A percentile compares a stretch with the other conserved stretches of the same genome.
Evolutionary conservation across 371 early-diverging fungal genomes (phyloP).

Genomic region (Circinella umbellata): DNA sequence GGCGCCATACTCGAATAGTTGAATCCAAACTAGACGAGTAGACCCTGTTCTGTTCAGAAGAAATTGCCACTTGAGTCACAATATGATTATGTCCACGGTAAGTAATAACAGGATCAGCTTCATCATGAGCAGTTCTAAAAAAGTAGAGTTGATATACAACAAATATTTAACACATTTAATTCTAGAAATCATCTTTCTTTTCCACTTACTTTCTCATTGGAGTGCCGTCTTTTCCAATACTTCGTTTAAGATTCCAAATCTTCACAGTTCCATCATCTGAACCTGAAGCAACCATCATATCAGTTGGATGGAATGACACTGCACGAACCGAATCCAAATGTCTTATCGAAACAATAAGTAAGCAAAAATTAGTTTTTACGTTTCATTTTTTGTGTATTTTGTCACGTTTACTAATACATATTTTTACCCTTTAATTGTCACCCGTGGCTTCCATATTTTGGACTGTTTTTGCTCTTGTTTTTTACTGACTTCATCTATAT

Average conservation of each 20-base stretch:
- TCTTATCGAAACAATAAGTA: constrained; percentile 33
- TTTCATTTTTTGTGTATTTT: no score
- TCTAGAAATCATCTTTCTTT: background rate
- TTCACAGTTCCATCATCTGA: constrained; percentile 89
- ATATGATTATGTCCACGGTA: constrained; percentile 82
- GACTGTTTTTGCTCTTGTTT: constrained; percentile 26
- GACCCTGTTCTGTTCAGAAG: constrained; percentile 58
- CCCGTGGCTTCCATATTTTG: constrained; percentile 66
- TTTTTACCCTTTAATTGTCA: constrained; percentile 64
- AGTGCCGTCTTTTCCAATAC: constrained; percentile 41
- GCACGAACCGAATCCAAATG: constrained; percentile 84
- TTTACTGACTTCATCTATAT: constrained; percentile 27
- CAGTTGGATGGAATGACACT: constrained; percentile 70
- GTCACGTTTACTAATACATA: no score
- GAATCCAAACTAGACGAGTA: constrained; percentile 82
- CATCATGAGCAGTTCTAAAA: constrained; percentile 38
- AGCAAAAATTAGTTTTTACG: no score
- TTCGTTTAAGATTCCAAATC: constrained; percentile 69
- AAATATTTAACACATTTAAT: background rate
- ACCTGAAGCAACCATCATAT: constrained; percentile 69
- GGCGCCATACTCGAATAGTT: constrained; percentile 75
- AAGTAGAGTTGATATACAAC: no score
- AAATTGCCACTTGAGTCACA: constrained; percentile 73
- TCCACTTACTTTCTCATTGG: constrained; percentile 39
- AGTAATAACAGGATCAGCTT: constrained; percentile 75